Evolutionary conservation across 202 grass and related monocot species (phyloP).

Genomic region (Panicum virgatum): DNA sequence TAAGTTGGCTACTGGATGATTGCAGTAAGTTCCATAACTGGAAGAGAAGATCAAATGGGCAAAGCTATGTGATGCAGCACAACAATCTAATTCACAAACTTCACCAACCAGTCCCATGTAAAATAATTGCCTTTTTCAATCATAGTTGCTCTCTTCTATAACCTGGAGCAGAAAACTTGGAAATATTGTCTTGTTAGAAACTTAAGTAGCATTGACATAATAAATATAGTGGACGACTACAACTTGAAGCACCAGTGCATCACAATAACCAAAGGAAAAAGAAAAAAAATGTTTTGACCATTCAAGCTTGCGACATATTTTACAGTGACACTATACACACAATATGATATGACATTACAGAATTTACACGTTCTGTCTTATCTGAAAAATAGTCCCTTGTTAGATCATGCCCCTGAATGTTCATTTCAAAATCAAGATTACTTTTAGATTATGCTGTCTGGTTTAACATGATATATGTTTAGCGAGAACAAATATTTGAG

Average conservation of each 20-base stretch:
- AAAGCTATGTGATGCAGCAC: conserved; percentile 8
- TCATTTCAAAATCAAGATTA: conserved; percentile 12
- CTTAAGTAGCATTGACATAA: neutral
- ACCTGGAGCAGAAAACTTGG: neutral
- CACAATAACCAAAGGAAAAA: neutral
- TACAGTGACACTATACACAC: neutral
- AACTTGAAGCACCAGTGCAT: neutral
- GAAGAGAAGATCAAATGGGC: conserved; percentile 4
- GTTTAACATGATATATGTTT: neutral
- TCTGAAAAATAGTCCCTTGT: neutral
- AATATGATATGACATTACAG: neutral
- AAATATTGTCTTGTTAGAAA: neutral
- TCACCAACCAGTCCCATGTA: neutral
- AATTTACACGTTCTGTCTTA: neutral
- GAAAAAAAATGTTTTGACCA: neutral
- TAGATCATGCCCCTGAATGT: neutral
- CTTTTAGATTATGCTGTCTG: neutral
- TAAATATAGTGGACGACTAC: conserved; percentile 13
- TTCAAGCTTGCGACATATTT: neutral
- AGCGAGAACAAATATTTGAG: conserved; percentile 16
- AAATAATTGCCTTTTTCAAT: neutral
- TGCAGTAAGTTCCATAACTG: conserved; percentile 7
- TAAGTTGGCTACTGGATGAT: neutral
- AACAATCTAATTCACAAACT: neutral
- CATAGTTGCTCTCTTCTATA: neutral